Base-by-base conservation (phyloP, 257 asterid genomes). In the Nyctanthes arbortristis region DNA sequence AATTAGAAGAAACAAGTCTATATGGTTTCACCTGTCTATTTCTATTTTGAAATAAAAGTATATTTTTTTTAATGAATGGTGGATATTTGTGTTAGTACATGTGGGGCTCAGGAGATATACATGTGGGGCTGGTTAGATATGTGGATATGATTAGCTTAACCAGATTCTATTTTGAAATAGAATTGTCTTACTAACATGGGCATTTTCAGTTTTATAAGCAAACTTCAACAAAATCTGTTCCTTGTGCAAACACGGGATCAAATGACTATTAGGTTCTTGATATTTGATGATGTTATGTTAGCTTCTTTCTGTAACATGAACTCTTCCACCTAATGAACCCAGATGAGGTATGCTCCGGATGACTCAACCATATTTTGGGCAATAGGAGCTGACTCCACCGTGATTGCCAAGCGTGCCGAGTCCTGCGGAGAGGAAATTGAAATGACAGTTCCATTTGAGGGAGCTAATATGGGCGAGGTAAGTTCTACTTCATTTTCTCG, bases 341-440 rank as follows among this genome's bases (percentile, higher is more conserved):
- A 94, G 99, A 67, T 94, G 71, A 88, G 93, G 71, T 91, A 91
- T 63, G 96, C 84, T 52, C 73, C 81, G 1, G 96, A 91, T 67
- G 99, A 88, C 78, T 94, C 99, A 1, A 89, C 98, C 36, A 85
- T 89, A 81, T 91, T 89, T 80, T 94, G 99, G 99, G 99, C 97
- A 25, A 81, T 84, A 2, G 97, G 97, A 10, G 47, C 76, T 14
- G 80, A 85, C 54, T 77, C 83, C 34, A 22, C 85, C 3, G 92
- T 87, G 81, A 82, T 89, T 67, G 97, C 97, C 25, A 74, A 81
- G 70, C 95, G 70, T 63, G 90, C 96, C 0, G 97, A 89, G 66
- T 47, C 68, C 35, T 89, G 89, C 70, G 99, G 98, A 69, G 75
- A 83, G 65, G 98, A 89, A 79, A 52, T 91, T 34, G 93, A 94